Evolutionary conservation across 345 rosid genomes (phyloP), one percentile per base, ranked within the genome.

Genomic region (Physaria fendleri): DNA sequence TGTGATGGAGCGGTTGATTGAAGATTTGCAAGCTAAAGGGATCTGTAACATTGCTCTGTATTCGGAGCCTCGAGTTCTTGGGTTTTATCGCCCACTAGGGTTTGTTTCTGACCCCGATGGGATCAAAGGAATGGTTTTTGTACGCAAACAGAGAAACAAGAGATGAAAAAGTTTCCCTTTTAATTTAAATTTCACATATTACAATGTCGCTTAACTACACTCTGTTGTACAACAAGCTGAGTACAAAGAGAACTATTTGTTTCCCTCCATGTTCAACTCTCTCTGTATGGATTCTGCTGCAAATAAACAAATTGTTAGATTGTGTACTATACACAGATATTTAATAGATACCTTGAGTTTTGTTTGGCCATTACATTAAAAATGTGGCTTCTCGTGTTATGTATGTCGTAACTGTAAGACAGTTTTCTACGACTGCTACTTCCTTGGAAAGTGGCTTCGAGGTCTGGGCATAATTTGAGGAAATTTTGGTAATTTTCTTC

Each of bases 81-180:
- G 97, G 61, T 86, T 92, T 64, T 92, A 88, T 17, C 64, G 98
- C 75, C 91, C 96, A 4, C 15, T 92, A 12, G 93, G 98, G 8
- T 92, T 92, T 32, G 90, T 92, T 5, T 83, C 93, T 8, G 98
- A 92, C 56, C 96, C 96, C 22, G 93, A 77, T 73, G 98, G 98
- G 68, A 92, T 92, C 55, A 78, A 79, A 11, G 98, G 95, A 34
- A 88, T 92, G 98, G 95, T 92, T 17, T 86, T 72, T 63, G 80
- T 89, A 4, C 81, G 83, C 37, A 88, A 81, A 65, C 77, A 69
- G 56, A 81, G 35, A 23, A 76, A 55, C 56, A 84, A 67, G 34
- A 82, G 59, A 21, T 76, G 53, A 73, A 10, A 10, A 37, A 30
- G 46, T 32, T 51, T 3, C 18, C 14, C 25, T 37, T 14, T 10